Evolutionary conservation across 805 yeast genomes (phyloP).

Genomic region (Hanseniaspora lachancei): DNA sequence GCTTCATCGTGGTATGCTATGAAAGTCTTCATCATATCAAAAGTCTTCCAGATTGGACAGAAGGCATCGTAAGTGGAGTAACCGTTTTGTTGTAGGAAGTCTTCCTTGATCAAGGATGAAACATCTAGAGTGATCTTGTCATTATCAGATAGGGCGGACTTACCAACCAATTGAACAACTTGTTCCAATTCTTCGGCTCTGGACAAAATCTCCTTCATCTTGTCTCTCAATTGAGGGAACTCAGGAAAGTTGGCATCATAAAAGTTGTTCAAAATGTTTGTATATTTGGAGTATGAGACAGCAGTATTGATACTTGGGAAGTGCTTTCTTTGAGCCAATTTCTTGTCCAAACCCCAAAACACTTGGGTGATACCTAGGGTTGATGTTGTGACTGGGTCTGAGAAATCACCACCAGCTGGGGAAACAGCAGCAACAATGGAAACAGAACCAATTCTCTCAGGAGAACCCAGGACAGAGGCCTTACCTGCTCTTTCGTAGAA

Average conservation of each 20-base stretch:
- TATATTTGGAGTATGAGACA: slow-evolving; percentile 92
- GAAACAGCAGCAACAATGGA: slow-evolving; percentile 99
- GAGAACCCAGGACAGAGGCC: slow-evolving; percentile 88
- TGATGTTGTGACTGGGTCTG: slow-evolving; percentile 97
- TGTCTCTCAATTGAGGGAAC: slow-evolving; percentile 79
- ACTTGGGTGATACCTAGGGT: slow-evolving; percentile 99
- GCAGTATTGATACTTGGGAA: slow-evolving; percentile 97
- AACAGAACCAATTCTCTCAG: slow-evolving; percentile 91
- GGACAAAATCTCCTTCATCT: slow-evolving; percentile 84
- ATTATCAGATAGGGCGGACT: slow-evolving; percentile 89
- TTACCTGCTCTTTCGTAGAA: slow-evolving; percentile 99
- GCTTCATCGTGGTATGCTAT: slow-evolving; percentile 91
- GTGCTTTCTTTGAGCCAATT: slow-evolving; percentile 98
- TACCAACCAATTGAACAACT: slow-evolving; percentile 98
- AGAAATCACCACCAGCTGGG: slow-evolving; percentile 99
- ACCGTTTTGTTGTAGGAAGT: slow-evolving; percentile 98
- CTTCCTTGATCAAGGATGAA: slow-evolving; percentile 83
- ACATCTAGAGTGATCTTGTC: slow-evolving; percentile 96
- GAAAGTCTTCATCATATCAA: slow-evolving; percentile 93
- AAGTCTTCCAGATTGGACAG: slow-evolving; percentile 99
- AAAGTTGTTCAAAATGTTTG: slow-evolving; percentile 70
- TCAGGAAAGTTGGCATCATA: slow-evolving; percentile 81
- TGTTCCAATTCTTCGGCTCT: slow-evolving; percentile 98
- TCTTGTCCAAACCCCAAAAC: slow-evolving; percentile 99
- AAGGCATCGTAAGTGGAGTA: slow-evolving; percentile 95